A percentile compares a stretch with the other conserved stretches of the same genome.
Evolutionary conservation across 2,329 filamentous ascomycete species (phyloP).

Genomic region (Penicillium sp.): DNA sequence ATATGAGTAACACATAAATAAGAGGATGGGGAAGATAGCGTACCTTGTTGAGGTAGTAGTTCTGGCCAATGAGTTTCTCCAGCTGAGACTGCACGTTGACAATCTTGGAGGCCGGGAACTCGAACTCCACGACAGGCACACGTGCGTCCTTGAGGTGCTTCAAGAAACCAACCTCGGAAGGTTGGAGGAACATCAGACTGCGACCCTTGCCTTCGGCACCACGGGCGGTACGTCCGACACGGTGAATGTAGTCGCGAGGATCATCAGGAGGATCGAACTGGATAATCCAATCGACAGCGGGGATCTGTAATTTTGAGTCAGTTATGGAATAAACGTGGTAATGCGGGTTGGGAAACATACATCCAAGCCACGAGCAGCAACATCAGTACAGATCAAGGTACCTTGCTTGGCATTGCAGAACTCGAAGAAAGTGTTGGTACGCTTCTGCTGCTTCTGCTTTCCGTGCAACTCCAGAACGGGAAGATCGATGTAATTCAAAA

Average conservation of each 20-base stretch:
- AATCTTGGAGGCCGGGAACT: constrained; percentile 90
- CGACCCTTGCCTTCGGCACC: constrained; percentile 80
- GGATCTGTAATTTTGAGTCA: constrained; percentile 54
- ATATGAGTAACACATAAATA: background rate
- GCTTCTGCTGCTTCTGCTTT: constrained; percentile 98
- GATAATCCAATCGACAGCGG: constrained; percentile 92
- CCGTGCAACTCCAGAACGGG: constrained; percentile 84
- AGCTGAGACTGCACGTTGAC: constrained; percentile 86
- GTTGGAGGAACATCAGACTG: constrained; percentile 89
- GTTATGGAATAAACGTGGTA: background rate
- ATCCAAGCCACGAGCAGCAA: constrained; percentile 91
- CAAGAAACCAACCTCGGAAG: constrained; percentile 87
- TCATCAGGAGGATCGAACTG: constrained; percentile 95
- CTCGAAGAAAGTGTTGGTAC: constrained; percentile 98
- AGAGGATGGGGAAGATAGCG: constrained; percentile 18
- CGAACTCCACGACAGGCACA: constrained; percentile 93
- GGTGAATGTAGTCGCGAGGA: constrained; percentile 88
- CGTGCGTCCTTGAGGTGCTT: constrained; percentile 86
- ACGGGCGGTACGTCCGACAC: constrained; percentile 90
- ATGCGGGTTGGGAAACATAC: background rate
- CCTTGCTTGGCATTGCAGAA: constrained; percentile 84
- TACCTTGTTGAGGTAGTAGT: constrained; percentile 94
- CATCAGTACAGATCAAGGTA: constrained; percentile 92
- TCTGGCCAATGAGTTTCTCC: constrained; percentile 89
- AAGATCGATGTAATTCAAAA: constrained; percentile 96